Evolutionary conservation across 176 grass and related monocot species (phyloP).

Genomic region (Cocos nucifera): DNA sequence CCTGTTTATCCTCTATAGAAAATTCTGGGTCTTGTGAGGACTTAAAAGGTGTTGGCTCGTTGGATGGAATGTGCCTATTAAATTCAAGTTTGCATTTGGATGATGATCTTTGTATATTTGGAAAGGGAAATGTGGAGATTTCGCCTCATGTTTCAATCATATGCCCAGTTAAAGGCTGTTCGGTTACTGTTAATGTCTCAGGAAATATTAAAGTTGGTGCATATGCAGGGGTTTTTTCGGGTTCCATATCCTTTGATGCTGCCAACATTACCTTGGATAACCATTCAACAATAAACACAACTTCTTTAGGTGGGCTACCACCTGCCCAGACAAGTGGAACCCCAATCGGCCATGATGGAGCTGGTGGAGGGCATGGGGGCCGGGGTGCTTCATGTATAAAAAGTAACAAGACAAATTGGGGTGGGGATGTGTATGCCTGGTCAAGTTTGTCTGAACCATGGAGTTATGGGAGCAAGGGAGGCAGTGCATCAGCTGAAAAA

Average conservation of each 20-base stretch:
- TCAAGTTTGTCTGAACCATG: slow-evolving; percentile 45
- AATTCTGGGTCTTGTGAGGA: slow-evolving; percentile 56
- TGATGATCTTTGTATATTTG: slow-evolving; percentile 44
- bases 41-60: slow-evolving; percentile 66
- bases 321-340: slow-evolving; percentile 91
- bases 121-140: slow-evolving; percentile 43
- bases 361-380: slow-evolving; percentile 83
- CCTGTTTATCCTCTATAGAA: slow-evolving; percentile 17
- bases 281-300: slow-evolving; percentile 55
- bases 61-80: slow-evolving; percentile 57
- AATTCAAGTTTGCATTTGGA: slow-evolving; percentile 38
- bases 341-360: slow-evolving; percentile 53
- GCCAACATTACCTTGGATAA: slow-evolving; percentile 36
- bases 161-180: slow-evolving; percentile 48
- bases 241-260: slow-evolving; percentile 44
- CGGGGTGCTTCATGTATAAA: slow-evolving; percentile 67
- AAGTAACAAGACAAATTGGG: slow-evolving; percentile 83
- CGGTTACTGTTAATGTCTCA: slow-evolving; percentile 42
- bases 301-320: slow-evolving; percentile 34
- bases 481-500: slow-evolving; percentile 29
- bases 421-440: slow-evolving; percentile 88
- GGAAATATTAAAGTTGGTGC: slow-evolving; percentile 40
- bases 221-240: slow-evolving; percentile 35
- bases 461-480: slow-evolving; percentile 91
- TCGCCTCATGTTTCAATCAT: slow-evolving; percentile 36